phyloP scores from a whole-genome alignment of 2,329 filamentous ascomycete species.

The Aciculosporium take region DNA sequence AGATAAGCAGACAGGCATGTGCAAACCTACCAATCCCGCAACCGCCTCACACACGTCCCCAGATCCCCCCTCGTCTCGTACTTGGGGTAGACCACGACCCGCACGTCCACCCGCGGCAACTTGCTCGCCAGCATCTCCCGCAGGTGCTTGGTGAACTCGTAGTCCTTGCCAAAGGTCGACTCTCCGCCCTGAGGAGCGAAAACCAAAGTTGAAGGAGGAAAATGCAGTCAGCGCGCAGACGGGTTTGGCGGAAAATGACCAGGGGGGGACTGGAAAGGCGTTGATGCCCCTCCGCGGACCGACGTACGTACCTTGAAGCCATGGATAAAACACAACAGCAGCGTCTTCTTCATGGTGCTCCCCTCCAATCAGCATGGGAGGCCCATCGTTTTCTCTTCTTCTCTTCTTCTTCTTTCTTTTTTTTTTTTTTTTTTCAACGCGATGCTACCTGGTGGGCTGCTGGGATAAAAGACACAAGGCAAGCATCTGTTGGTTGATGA shows the following conservation, averaged over 20 bases:
- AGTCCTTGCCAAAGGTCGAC: constrained; percentile 54
- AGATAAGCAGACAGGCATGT: no score
- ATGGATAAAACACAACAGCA: constrained; percentile 73
- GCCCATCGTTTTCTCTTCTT: neutral
- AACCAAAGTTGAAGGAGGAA: no score
- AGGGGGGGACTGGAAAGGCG: no score
- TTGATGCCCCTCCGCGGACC: no score
- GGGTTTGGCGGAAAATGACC: no score
- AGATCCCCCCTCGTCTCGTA: constrained; percentile 75
- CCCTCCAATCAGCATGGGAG: no score
- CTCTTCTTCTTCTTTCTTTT: no score
- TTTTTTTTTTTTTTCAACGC: no score
- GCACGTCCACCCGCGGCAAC: constrained; percentile 55
- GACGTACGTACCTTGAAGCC: constrained; percentile 56
- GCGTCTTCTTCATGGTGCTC: constrained; percentile 53
- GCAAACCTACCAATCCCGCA: constrained; percentile 54
- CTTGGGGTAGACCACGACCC: constrained; percentile 58
- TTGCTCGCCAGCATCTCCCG: constrained; percentile 47
- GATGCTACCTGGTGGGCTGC: no score
- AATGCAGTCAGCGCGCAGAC: neutral
- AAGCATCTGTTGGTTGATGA: no score
- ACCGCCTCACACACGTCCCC: constrained; percentile 52
- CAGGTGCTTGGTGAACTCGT: constrained; percentile 58
- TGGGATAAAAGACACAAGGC: no score
- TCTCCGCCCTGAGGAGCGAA: constrained; percentile 47